Evolutionary conservation across 179 eudicot species (phyloP).

Genomic region (Dionaea muscipula): DNA sequence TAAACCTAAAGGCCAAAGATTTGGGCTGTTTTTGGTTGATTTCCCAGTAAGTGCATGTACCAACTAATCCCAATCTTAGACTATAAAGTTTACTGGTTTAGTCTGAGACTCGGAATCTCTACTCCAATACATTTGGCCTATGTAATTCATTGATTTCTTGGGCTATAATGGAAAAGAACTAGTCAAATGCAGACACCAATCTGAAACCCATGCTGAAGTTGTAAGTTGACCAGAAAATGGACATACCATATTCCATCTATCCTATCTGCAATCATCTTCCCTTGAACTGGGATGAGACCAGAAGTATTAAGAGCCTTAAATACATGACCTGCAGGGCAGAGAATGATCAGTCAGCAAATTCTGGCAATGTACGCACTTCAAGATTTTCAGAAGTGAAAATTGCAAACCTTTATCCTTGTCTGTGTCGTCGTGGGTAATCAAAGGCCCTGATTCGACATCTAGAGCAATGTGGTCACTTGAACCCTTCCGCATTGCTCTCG

Average conservation of each 20-base stretch:
- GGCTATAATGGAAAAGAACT: background rate
- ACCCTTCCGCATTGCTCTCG: slow-evolving; percentile 68
- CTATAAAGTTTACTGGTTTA: too few species aligned
- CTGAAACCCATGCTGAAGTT: background rate
- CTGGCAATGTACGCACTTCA: too few species aligned
- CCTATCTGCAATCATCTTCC: slow-evolving; percentile 76
- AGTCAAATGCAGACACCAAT: background rate
- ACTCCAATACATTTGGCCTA: too few species aligned
- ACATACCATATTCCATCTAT: slow-evolving; percentile 85
- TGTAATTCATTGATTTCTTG: background rate
- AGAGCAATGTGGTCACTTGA: slow-evolving; percentile 81
- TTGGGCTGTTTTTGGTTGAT: too few species aligned
- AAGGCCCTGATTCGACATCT: slow-evolving; percentile 66
- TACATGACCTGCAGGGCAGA: slow-evolving; percentile 55
- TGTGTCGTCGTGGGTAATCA: slow-evolving; percentile 43
- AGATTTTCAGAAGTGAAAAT: too few species aligned
- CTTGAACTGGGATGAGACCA: slow-evolving; percentile 81
- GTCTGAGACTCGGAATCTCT: too few species aligned
- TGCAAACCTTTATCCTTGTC: slow-evolving; percentile 63
- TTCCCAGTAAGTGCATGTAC: too few species aligned
- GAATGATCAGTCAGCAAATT: background rate
- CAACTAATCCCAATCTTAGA: too few species aligned
- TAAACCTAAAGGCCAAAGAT: too few species aligned
- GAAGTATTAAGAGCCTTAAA: slow-evolving; percentile 86
- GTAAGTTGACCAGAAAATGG: slow-evolving; percentile 3